Conservation (phyloP, 305 asterid species). For the Solanum hybrid region DNA sequence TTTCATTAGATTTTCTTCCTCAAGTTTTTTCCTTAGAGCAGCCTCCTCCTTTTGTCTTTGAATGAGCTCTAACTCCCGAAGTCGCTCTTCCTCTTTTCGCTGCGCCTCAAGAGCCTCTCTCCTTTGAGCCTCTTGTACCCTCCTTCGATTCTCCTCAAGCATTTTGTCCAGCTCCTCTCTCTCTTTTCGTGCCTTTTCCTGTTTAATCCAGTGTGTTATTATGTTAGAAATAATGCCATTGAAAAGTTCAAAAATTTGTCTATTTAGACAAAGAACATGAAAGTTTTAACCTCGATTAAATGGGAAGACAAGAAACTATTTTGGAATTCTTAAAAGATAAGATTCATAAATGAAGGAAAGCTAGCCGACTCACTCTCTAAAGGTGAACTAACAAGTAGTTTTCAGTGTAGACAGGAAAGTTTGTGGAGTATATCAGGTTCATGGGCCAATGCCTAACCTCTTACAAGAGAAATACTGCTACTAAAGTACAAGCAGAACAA, state of each 20-base stretch:
- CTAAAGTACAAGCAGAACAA: neutral
- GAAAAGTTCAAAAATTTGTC: neutral
- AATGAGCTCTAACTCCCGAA: constrained; percentile 67
- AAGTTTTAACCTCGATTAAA: neutral
- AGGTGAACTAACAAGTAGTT: neutral
- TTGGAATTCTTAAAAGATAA: neutral
- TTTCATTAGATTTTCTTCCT: constrained; percentile 44
- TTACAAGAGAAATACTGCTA: neutral
- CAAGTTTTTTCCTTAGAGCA: constrained; percentile 61
- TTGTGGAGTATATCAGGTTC: neutral
- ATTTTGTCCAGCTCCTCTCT: constrained; percentile 91
- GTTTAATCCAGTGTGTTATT: neutral
- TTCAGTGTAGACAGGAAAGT: neutral
- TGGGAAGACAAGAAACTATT: neutral
- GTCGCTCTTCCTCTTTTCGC: constrained; percentile 81
- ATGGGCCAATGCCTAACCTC: neutral
- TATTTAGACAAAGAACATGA: neutral
- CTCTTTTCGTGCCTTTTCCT: constrained; percentile 90
- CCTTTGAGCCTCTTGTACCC: constrained; percentile 90
- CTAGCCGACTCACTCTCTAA: neutral
- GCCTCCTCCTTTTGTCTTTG: constrained; percentile 91
- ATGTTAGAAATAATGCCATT: neutral
- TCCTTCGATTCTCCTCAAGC: constrained; percentile 86
- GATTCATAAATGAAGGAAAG: neutral
- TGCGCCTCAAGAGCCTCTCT: constrained; percentile 75